Base-by-base conservation (phyloP, 176 grass and related monocot genomes). In the Oryza brachyantha region DNA sequence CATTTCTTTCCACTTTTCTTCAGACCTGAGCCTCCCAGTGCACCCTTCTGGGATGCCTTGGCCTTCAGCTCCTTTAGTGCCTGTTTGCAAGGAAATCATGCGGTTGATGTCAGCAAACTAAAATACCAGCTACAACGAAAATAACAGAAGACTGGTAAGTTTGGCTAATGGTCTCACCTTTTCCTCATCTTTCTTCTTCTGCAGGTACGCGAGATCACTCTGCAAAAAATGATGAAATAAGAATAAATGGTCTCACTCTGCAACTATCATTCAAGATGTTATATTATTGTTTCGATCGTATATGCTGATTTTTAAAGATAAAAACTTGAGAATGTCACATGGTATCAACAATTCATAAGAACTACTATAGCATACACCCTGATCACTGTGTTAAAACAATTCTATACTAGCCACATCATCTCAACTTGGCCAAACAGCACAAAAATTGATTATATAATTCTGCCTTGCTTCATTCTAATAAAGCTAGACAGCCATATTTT, bases 1-100 rank as follows among this genome's bases (percentile, higher is more conserved):
- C 84, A 98, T 92, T 98, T 97, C 86, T 94, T 98, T 31, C 90
- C 95, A 58, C 92, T 98, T 72, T 98, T 98, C 92, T 98, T 98
- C 9, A 98, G 90, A 64, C 95, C 95, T 13, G 95, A 69, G 34
- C 95, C 95, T 50, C 95, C 95, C 31, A 98, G 86, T 2, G 73
- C 68, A 66, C 92, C 95, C 85, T 98, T 98, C 77, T 94, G 92
- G 8, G 70, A 16, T 50, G 95, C 95, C 83, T 98, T 98, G 21
- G 89, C 61, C 68, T 84, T 93, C 59, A 98, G 73, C 26, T 94
- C 95, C 85, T 94, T 98, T 32, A 98, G 64, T 74, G 95, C 92
- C 95, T 93, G 75, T 68, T 73, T 68, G 11, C 2, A 89, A 78
- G 14, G 46, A 60, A 24, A 48, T 8, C 10, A 80, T 40, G 26